Conservation (phyloP, 345 rosid species). For the Carallia brachiata region DNA sequence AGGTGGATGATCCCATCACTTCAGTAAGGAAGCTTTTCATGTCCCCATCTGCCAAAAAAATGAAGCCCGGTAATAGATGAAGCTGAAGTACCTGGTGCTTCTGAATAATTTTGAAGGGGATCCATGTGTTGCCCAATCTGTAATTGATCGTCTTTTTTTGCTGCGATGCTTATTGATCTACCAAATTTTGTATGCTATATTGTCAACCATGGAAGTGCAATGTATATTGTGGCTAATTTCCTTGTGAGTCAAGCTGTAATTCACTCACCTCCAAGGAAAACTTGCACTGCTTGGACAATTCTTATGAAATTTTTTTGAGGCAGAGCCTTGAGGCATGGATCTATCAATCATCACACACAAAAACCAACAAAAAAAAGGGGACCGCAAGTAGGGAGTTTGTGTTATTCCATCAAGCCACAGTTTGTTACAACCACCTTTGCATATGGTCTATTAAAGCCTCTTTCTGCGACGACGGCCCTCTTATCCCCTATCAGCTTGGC, state of each 20-base stretch:
- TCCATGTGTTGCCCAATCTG: not conserved
- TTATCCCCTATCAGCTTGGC: conserved; percentile 86
- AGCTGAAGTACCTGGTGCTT: conserved; percentile 20
- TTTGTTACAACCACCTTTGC: conserved; percentile 67
- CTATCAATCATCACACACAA: conserved; percentile 11
- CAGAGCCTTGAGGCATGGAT: conserved; percentile 18
- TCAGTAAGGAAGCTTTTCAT: conserved; percentile 68
- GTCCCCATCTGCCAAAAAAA: conserved; percentile 55
- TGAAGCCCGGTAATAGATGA: conserved; percentile 35
- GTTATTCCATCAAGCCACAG: conserved; percentile 61
- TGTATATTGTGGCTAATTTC: not conserved
- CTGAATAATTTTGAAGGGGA: conserved; percentile 13
- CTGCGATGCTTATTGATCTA: not conserved
- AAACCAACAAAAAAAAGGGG: conserved; percentile 1
- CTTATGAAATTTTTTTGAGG: conserved; percentile 7
- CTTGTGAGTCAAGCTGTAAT: not conserved
- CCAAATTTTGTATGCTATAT: not conserved
- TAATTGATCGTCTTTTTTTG: not conserved
- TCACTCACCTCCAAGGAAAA: not conserved
- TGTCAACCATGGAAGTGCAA: not conserved
- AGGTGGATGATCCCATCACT: conserved; percentile 80
- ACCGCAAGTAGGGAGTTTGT: conserved; percentile 1
- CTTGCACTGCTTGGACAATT: not conserved
- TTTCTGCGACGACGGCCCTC: conserved; percentile 87
- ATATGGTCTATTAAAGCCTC: conserved; percentile 90